These are phyloP conservation scores for Umbelopsis sp. DNA, from an alignment of 192 early-diverging fungal genomes.

Conservation along the genomic window DNA sequence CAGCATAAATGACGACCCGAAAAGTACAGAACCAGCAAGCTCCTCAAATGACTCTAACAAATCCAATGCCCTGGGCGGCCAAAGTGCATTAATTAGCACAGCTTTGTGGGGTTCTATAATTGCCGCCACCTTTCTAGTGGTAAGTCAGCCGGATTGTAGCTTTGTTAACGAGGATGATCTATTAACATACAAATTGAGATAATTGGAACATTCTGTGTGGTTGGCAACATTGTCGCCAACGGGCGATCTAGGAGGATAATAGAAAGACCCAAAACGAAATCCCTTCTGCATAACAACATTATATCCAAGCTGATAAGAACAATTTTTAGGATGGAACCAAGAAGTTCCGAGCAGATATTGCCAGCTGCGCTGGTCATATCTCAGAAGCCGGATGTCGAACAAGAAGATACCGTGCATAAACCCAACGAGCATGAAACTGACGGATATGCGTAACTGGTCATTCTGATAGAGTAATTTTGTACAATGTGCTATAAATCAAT, in stretches of 20 bases:
- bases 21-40: slow-evolving; percentile 17
- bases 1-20: background rate
- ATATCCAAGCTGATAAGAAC: background rate
- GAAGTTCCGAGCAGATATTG: background rate
- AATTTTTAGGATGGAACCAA: background rate
- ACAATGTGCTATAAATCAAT: background rate
- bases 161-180: too few species aligned
- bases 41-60: slow-evolving; percentile 15
- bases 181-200: background rate
- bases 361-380: background rate
- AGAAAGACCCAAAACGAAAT: background rate
- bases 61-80: background rate
- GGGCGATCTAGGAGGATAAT: background rate
- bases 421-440: background rate
- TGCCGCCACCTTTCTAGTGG: background rate
- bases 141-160: background rate
- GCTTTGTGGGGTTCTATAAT: slow-evolving; percentile 6
- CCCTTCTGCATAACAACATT: background rate
- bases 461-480: slow-evolving; percentile 2
- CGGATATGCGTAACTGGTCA: background rate
- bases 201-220: background rate
- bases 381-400: slow-evolving; percentile 8
- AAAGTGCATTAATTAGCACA: background rate
- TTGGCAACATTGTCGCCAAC: background rate
- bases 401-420: background rate